Percentiles rank a stretch among this genome's conserved stretches.
Evolutionary conservation across 805 yeast genomes (phyloP).

Genomic region (Hermanozyma aechmeae): DNA sequence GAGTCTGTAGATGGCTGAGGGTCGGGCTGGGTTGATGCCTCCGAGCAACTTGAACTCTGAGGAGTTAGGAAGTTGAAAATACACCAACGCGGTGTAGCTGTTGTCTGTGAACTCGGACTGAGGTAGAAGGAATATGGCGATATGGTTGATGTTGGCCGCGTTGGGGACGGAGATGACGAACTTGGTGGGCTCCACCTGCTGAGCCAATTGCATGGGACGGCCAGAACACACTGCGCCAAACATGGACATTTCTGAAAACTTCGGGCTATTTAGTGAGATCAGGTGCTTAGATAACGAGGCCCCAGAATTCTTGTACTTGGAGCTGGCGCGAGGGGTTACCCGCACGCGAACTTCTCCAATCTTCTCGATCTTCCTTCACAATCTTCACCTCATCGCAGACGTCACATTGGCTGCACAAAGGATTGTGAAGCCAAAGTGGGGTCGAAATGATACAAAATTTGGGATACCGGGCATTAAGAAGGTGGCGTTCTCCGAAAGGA

Average conservation of each 20-base stretch:
- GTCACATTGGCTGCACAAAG: slow-evolving; percentile 8
- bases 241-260: too few species aligned
- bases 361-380: too few species aligned
- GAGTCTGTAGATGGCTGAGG: slow-evolving; percentile 84
- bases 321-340: too few species aligned
- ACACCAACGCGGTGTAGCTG: slow-evolving; percentile 72
- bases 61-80: slow-evolving; percentile 68
- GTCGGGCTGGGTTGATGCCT: slow-evolving; percentile 55
- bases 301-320: too few species aligned
- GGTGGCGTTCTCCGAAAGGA: slow-evolving; percentile 1
- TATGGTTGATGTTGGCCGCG: slow-evolving; percentile 62
- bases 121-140: slow-evolving; percentile 81
- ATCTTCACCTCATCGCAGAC: too few species aligned
- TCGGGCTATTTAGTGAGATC: too few species aligned
- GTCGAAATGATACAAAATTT: too few species aligned
- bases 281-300: too few species aligned
- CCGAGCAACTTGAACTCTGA: slow-evolving; percentile 61
- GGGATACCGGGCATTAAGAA: slow-evolving; percentile 3
- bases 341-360: too few species aligned
- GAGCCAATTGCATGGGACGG: slow-evolving; percentile 46
- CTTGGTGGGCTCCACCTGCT: slow-evolving; percentile 61
- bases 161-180: slow-evolving; percentile 55
- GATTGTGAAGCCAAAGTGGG: too few species aligned
- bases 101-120: slow-evolving; percentile 58
- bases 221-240: slow-evolving; percentile 76